These are phyloP conservation scores for Neocatenulostroma microsporum DNA, from an alignment of 2,329 filamentous ascomycete genomes.

Conservation along the genomic window DNA sequence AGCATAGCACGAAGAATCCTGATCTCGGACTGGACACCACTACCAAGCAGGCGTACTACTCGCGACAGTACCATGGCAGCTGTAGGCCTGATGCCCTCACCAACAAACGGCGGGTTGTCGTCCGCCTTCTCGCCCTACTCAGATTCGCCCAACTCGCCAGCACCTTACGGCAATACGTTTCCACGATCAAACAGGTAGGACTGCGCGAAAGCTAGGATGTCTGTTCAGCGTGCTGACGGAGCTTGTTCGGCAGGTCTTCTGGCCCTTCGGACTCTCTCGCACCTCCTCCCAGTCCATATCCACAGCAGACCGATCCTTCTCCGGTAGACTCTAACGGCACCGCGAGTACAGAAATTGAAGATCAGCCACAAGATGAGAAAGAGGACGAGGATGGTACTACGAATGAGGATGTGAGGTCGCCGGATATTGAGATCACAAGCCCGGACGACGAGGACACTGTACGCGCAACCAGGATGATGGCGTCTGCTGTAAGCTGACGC, in stretches of 20 bases:
- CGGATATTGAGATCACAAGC: slow-evolving; percentile 28
- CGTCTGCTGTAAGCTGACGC: slow-evolving; percentile 8
- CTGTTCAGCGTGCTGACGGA: slow-evolving; percentile 16
- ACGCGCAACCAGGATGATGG: slow-evolving; percentile 19
- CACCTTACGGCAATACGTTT: slow-evolving; percentile 36
- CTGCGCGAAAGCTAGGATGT: slow-evolving; percentile 1
- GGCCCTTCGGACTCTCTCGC: slow-evolving; percentile 41
- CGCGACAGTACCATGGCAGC: not conserved
- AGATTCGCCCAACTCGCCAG: slow-evolving; percentile 44
- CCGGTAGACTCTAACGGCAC: slow-evolving; percentile 81
- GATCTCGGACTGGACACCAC: not conserved
- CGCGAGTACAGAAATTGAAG: slow-evolving; percentile 75
- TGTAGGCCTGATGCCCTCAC: slow-evolving; percentile 36
- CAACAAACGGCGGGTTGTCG: slow-evolving; percentile 27
- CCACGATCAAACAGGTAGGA: slow-evolving; percentile 37
- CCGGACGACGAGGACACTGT: slow-evolving; percentile 26
- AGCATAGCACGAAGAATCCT: not conserved
- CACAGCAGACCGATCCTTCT: slow-evolving; percentile 65
- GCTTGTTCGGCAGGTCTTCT: slow-evolving; percentile 33
- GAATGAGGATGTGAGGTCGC: slow-evolving; percentile 18
- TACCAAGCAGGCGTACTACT: not conserved
- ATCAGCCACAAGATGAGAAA: slow-evolving; percentile 66
- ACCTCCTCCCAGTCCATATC: slow-evolving; percentile 46
- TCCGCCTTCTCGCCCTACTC: slow-evolving; percentile 46
- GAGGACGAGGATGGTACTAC: slow-evolving; percentile 46